Evolutionary conservation across 345 rosid species (phyloP).

Genomic region (Cardiospermum halicacabum): DNA sequence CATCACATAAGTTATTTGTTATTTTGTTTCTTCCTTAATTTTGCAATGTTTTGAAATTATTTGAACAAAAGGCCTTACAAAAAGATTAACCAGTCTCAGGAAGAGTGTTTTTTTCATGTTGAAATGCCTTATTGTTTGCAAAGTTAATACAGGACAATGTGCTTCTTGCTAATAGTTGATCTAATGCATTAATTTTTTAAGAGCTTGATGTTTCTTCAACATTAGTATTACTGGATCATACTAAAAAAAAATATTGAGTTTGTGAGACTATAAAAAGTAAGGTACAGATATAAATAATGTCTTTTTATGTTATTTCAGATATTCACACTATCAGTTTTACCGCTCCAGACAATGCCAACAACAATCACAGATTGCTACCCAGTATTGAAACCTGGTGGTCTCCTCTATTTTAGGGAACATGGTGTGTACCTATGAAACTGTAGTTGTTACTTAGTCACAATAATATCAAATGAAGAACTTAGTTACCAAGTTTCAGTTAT

Average conservation of each 20-base stretch:
- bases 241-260: not conserved
- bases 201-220: not conserved
- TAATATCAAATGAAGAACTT: not conserved
- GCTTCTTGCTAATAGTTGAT: not conserved
- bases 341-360: conserved; percentile 54
- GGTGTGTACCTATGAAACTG: conserved; percentile 43
- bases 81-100: not conserved
- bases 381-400: conserved; percentile 76
- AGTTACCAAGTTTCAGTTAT: conserved; percentile 18
- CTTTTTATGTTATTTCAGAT: conserved; percentile 39
- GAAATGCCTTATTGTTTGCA: not conserved
- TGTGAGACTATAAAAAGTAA: not conserved
- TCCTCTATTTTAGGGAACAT: conserved; percentile 78
- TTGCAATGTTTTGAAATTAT: not conserved
- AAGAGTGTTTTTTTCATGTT: not conserved
- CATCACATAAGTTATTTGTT: not conserved
- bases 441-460: not conserved
- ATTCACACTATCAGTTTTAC: conserved; percentile 86
- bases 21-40: not conserved
- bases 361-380: conserved; percentile 57
- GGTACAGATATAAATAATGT: not conserved
- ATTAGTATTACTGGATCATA: not conserved
- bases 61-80: not conserved
- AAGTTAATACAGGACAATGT: not conserved
- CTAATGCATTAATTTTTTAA: not conserved